phyloP scores from a whole-genome alignment of 257 asterid species.

The Gentiana straminea region DNA sequence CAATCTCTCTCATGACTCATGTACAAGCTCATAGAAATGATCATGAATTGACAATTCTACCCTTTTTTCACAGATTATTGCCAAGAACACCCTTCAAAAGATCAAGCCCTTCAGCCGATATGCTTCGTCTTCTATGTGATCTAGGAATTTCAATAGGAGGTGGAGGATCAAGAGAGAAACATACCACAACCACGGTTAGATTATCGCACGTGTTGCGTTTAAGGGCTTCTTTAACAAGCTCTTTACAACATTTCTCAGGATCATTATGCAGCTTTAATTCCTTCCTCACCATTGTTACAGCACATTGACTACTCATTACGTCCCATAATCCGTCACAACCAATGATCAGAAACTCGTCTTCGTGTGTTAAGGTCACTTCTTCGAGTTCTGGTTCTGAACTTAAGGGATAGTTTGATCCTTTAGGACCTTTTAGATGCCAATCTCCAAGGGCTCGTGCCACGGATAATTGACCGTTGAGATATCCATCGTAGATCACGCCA shows the following conservation, averaged over 20 bases:
- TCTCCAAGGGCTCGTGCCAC: slow-evolving; percentile 88
- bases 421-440: slow-evolving; percentile 87
- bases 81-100: slow-evolving; percentile 33
- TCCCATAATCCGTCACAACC: slow-evolving; percentile 95
- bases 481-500: slow-evolving; percentile 72
- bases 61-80: slow-evolving; percentile 15
- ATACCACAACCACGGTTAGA: slow-evolving; percentile 26
- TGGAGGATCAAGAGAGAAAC: slow-evolving; percentile 39
- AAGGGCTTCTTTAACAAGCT: slow-evolving; percentile 46
- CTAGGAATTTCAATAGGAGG: slow-evolving; percentile 30
- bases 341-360: slow-evolving; percentile 76
- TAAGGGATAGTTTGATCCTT: slow-evolving; percentile 50
- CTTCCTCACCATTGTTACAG: slow-evolving; percentile 72
- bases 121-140: slow-evolving; percentile 32
- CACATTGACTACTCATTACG: slow-evolving; percentile 86
- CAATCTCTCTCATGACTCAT: too few species aligned
- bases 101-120: slow-evolving; percentile 43
- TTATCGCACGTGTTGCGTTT: slow-evolving; percentile 36
- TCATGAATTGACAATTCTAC: too few species aligned
- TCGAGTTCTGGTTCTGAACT: slow-evolving; percentile 77
- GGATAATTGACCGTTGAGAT: slow-evolving; percentile 81
- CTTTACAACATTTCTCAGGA: slow-evolving; percentile 56
- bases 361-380: slow-evolving; percentile 52
- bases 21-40: too few species aligned
- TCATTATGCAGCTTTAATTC: slow-evolving; percentile 76